A percentile compares a stretch with the other conserved stretches of the same genome.
These are phyloP conservation scores for Crotalaria pallida DNA, from an alignment of 306 rosid genomes.

Conservation along the genomic window DNA sequence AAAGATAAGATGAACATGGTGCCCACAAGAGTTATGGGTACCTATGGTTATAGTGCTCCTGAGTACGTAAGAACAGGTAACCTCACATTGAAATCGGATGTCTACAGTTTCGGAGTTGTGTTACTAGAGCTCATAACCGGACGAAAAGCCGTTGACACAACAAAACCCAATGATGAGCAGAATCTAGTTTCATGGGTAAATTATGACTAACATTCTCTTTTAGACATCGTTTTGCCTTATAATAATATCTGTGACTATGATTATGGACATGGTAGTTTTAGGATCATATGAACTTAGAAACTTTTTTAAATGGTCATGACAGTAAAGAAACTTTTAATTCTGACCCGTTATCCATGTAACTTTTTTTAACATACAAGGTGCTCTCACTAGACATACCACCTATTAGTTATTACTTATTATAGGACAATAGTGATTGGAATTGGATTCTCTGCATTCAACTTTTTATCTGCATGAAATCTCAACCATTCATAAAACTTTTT, in stretches of 20 bases:
- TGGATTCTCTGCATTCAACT: too few species aligned
- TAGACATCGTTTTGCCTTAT: background rate
- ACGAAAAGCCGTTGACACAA: constrained; percentile 70
- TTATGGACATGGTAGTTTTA: too few species aligned
- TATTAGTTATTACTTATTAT: too few species aligned
- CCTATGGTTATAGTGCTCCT: constrained; percentile 85
- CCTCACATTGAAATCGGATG: constrained; percentile 75
- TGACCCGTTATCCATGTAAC: too few species aligned
- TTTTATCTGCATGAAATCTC: too few species aligned
- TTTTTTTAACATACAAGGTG: too few species aligned
- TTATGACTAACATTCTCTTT: background rate
- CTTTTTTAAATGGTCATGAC: too few species aligned
- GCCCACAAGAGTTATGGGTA: constrained; percentile 74
- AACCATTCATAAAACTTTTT: too few species aligned
- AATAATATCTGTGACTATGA: background rate
- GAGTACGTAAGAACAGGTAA: constrained; percentile 65
- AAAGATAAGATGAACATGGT: constrained; percentile 44
- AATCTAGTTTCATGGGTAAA: constrained; percentile 88
- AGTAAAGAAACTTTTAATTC: too few species aligned
- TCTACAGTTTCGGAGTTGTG: constrained; percentile 79
- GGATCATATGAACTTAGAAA: too few species aligned
- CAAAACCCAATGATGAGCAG: constrained; percentile 62
- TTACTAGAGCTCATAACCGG: constrained; percentile 85
- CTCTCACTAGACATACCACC: too few species aligned
- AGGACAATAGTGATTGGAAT: too few species aligned